A percentile compares a stretch with the other conserved stretches of the same genome.
Evolutionary conservation across 805 yeast species (phyloP).

Genomic region (Cyberlindnera lachancei): DNA sequence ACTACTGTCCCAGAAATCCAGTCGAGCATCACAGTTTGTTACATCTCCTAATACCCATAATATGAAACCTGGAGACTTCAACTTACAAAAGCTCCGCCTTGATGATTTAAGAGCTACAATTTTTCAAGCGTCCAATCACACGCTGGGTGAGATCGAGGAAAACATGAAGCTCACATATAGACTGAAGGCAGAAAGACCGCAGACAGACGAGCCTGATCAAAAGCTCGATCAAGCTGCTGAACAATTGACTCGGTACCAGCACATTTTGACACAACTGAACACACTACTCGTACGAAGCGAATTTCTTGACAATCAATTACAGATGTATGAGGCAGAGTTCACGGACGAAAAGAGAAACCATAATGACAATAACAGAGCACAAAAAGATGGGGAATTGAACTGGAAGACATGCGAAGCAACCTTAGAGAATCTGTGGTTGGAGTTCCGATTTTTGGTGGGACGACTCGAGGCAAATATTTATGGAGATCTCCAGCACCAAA

Average conservation of each 20-base stretch:
- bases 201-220: conserved; percentile 15
- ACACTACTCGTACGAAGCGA: conserved; percentile 22
- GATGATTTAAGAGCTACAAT: conserved; percentile 17
- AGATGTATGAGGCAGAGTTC: conserved; percentile 19
- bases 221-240: conserved; percentile 14
- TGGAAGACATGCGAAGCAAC: conserved; percentile 41
- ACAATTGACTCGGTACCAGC: conserved; percentile 23
- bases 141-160: conserved; percentile 18
- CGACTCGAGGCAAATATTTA: conserved; percentile 9
- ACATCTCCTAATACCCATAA: too few relatives aligned
- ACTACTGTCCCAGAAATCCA: too few relatives aligned
- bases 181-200: conserved; percentile 12
- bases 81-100: conserved; percentile 10
- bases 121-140: conserved; percentile 12
- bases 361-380: conserved; percentile 11
- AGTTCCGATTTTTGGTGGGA: conserved; percentile 28
- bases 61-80: conserved; percentile 6
- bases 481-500: conserved; percentile 2
- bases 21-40: too few relatives aligned
- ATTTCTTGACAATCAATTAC: conserved; percentile 24
- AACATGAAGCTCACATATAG: conserved; percentile 17
- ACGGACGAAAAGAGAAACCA: conserved; percentile 8
- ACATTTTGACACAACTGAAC: conserved; percentile 21
- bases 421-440: conserved; percentile 34
- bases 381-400: conserved; percentile 30